Percentiles rank a stretch among this genome's conserved stretches.
These are phyloP conservation scores for Monosporascus sp. DNA, from an alignment of 2,329 filamentous ascomycete species.

Conservation along the genomic window DNA sequence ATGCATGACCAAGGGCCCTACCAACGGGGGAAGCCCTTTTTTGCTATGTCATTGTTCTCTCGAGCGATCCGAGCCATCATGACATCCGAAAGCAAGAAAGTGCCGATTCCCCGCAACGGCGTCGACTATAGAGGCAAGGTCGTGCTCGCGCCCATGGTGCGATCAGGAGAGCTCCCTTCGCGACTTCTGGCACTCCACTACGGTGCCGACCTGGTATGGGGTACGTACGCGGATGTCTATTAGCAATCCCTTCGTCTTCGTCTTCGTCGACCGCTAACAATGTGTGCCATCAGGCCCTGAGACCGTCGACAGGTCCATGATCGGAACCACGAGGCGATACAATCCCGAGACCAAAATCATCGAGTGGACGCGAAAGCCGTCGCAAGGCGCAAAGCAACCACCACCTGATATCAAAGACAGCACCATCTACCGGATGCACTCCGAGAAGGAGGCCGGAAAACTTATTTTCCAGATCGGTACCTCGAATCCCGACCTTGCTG, in stretches of 20 bases:
- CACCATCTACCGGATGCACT: slow-evolving; percentile 80
- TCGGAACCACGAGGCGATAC: slow-evolving; percentile 73
- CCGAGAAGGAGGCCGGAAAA: slow-evolving; percentile 64
- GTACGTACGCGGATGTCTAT: slow-evolving; percentile 36
- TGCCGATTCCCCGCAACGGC: slow-evolving; percentile 80
- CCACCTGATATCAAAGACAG: slow-evolving; percentile 52
- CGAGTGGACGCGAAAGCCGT: slow-evolving; percentile 76
- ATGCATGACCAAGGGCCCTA: neutral
- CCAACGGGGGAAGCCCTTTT: neutral
- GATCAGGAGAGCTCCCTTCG: slow-evolving; percentile 91
- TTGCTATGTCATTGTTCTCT: slow-evolving; percentile 18
- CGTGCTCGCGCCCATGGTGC: slow-evolving; percentile 95
- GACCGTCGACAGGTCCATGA: slow-evolving; percentile 86
- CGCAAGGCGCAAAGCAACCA: slow-evolving; percentile 58
- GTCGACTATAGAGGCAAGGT: slow-evolving; percentile 93
- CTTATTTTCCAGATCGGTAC: slow-evolving; percentile 93
- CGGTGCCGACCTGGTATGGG: slow-evolving; percentile 95
- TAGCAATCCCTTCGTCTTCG: neutral
- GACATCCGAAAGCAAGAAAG: slow-evolving; percentile 55
- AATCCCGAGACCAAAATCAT: slow-evolving; percentile 74
- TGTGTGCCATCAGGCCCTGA: slow-evolving; percentile 62
- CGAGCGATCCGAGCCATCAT: slow-evolving; percentile 45
- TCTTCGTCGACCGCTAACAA: neutral
- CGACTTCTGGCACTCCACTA: slow-evolving; percentile 87
- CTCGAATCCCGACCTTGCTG: slow-evolving; percentile 73